Evolutionary conservation across 495 filamentous ascomycete species (phyloP), one percentile per base, ranked within the genome.

Genomic region (Hypoxylon intermedium): DNA sequence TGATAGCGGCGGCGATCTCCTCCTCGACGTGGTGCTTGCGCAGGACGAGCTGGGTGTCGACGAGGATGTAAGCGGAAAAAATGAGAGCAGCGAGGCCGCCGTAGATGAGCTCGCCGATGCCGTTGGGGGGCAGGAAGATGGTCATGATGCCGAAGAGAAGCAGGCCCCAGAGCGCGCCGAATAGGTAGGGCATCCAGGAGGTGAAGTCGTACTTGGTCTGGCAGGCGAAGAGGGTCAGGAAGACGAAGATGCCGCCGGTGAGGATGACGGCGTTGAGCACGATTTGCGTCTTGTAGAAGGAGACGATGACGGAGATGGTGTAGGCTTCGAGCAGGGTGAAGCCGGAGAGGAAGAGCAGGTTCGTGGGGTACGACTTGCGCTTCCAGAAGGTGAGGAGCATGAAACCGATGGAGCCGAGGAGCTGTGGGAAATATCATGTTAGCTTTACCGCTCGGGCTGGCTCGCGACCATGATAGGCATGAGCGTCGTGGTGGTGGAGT

Each of bases 131-230:
- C 72, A 99, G 84, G 78, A 97, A 97, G 46, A 81, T 79, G 54
- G 86, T 78, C 77, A 97, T 88, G 77, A 99, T 93, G 37, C 95
- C 90, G 73, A 98, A 96, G 26, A 99, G 75, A 62, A 99, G 82
- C 52, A 96, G 73, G 21, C 90, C 87, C 93, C 93, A 97, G 7
- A 99, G 82, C 0, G 77, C 87, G 49, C 93, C 91, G 69, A 95
- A 95, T 7, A 99, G 84, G 70, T 97, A 98, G 20, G 93, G 93
- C 82, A 92, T 91, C 95, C 92, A 96, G 44, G 82, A 83, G 0
- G 92, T 97, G 75, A 99, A 98, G 80, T 99, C 95, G 73, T 98
- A 98, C 71, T 96, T 96, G 45, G 90, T 91, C 76, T 99, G 94
- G 85, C 93, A 95, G 23, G 94, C 94, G 73, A 98, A 99, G 9